These are phyloP conservation scores for Diaporthe longicolla DNA, from an alignment of 2,329 filamentous ascomycete genomes.

Conservation along the genomic window DNA sequence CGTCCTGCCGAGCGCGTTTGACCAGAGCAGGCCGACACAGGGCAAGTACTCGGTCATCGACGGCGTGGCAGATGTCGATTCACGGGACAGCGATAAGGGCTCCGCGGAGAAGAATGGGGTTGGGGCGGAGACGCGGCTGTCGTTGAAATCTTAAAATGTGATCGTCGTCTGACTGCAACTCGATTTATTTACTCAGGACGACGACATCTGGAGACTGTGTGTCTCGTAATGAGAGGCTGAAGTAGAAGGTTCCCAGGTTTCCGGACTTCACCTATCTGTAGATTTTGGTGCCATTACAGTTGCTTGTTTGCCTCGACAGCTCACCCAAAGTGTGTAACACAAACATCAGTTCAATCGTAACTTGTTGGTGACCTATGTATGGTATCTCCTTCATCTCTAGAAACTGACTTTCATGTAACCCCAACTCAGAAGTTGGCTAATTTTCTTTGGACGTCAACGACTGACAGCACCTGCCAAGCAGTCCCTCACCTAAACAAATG, in stretches of 20 bases:
- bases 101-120: background rate
- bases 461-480: no score
- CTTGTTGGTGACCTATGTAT: no score
- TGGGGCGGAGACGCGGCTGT: background rate
- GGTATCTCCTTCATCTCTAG: no score
- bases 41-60: constrained; percentile 32
- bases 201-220: background rate
- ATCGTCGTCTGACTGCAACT: background rate
- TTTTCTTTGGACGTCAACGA: no score
- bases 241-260: background rate
- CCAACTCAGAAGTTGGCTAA: no score
- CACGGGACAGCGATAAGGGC: constrained; percentile 17
- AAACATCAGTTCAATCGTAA: no score
- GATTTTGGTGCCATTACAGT: background rate
- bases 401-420: no score
- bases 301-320: background rate
- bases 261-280: background rate
- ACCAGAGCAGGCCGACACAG: constrained; percentile 31
- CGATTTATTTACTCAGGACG: background rate
- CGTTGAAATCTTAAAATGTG: background rate
- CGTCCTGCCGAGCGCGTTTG: constrained; percentile 34
- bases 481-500: no score
- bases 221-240: background rate
- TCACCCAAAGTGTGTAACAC: no score
- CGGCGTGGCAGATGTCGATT: constrained; percentile 16